Base-by-base conservation (phyloP, 116 monocot species). In the Papilionanthe hybrid region DNA sequence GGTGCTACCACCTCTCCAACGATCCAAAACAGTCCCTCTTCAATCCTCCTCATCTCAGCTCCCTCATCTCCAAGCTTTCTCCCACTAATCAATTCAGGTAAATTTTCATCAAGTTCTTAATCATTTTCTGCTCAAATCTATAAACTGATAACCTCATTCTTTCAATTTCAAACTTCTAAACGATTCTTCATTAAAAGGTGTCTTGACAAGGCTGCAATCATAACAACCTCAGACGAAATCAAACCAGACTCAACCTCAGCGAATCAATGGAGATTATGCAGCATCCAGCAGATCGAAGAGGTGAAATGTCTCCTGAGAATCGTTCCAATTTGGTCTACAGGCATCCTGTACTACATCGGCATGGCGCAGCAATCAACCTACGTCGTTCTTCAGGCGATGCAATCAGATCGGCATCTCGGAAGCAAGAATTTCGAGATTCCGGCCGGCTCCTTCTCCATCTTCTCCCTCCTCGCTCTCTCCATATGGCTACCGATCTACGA, bases 21-120 rank as follows among this genome's bases (percentile, higher is more conserved):
- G 83, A 90, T 32, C 80, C 83, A 0, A 49, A 65, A 37, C 15
- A 55, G 7, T 43, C 79, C 0, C 85, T 93, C 18, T 96, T 84
- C 67, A 78, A 90, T 57, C 89, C 91, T 30, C 88, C 91, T 0
- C 78, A 81, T 49, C 12, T 23, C 22, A 86, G 79, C 37, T 73
- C 68, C 4, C 75, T 90, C 63, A 80, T 82, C 55, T 81, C 90
- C 47, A 86, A 83, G 83, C 93, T 96, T 17, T 83, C 84, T 0
- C 79, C 85, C 65, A 93, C 90, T 2, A 83, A 96, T 42, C 93
- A 96, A 56, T 93, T 93, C 90, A 91, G 86, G 89, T 95, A 79
- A 27, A 4, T 53, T 53, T 13, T 53, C 53, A 53, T 53, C 17
- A 2, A 53, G 15, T 4, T 18, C 73, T 44, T 8, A 43, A 19